Evolutionary conservation across 2,329 filamentous ascomycete genomes (phyloP).

Genomic region (Diplocarpon rosae): DNA sequence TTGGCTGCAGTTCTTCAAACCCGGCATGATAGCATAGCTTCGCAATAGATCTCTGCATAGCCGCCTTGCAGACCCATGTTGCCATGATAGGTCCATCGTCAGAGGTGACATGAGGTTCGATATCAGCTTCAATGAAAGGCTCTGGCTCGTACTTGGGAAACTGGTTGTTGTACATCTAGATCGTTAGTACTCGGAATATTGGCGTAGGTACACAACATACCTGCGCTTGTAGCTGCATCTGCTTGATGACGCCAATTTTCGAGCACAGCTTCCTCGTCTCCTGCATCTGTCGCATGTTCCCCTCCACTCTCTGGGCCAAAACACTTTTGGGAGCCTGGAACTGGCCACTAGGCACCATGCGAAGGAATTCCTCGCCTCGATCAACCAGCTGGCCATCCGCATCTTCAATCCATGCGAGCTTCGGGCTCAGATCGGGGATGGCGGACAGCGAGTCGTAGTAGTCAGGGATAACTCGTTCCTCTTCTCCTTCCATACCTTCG

Average conservation of each 20-base stretch:
- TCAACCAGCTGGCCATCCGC: conserved; percentile 81
- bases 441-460: conserved; percentile 85
- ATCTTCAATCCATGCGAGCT: conserved; percentile 81
- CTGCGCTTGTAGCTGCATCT: conserved; percentile 98
- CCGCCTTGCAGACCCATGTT: conserved; percentile 67
- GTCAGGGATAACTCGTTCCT: conserved; percentile 76
- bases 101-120: conserved; percentile 79
- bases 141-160: conserved; percentile 93
- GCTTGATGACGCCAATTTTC: conserved; percentile 95
- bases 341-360: conserved; percentile 60
- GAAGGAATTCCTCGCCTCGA: conserved; percentile 74
- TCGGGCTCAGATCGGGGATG: conserved; percentile 72
- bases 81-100: conserved; percentile 85
- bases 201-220: conserved; percentile 35
- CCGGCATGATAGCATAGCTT: conserved; percentile 95
- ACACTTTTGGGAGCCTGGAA: conserved; percentile 68
- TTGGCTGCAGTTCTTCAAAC: conserved; percentile 94
- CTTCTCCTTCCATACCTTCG: conserved; percentile 79
- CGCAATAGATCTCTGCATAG: conserved; percentile 79
- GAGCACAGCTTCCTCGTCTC: conserved; percentile 92
- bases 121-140: conserved; percentile 77
- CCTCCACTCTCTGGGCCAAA: conserved; percentile 70
- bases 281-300: conserved; percentile 90
- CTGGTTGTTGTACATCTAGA: conserved; percentile 88
- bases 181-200: conserved; percentile 8